Percentiles rank a stretch among this genome's conserved stretches.
Conservation (phyloP, 805 yeast genomes). For the Lachancea quebecensis region DNA sequence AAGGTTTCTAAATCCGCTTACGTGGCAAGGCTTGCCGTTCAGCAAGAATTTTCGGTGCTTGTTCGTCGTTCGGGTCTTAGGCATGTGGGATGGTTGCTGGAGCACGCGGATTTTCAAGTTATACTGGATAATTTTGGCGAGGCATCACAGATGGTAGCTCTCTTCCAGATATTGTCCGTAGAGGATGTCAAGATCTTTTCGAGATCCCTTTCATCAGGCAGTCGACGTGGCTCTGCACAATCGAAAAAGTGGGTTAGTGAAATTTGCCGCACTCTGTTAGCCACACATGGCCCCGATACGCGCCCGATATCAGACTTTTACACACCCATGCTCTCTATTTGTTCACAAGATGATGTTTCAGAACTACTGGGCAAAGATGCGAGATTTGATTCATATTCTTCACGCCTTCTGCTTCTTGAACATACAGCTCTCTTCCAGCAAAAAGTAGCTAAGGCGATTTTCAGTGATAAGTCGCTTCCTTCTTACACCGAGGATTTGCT, state of each 20-base stretch:
- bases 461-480: neutral
- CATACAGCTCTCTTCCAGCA: neutral
- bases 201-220: neutral
- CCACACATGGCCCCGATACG: neutral
- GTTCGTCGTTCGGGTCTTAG: neutral
- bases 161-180: neutral
- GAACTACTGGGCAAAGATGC: neutral
- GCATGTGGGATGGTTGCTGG: neutral
- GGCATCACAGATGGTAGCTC: neutral
- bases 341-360: neutral
- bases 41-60: neutral
- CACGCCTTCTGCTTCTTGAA: neutral
- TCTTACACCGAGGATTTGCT: neutral
- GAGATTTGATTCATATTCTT: neutral
- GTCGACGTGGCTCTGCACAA: neutral
- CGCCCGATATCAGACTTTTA: neutral
- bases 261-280: neutral
- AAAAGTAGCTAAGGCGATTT: neutral
- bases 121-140: neutral
- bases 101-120: neutral
- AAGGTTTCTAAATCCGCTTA: neutral
- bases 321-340: neutral
- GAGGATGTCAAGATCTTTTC: neutral
- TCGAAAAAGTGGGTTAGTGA: neutral
- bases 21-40: neutral